Evolutionary conservation across 192 early-diverging fungal genomes (phyloP).

Genomic region (Entomortierella lignicola): DNA sequence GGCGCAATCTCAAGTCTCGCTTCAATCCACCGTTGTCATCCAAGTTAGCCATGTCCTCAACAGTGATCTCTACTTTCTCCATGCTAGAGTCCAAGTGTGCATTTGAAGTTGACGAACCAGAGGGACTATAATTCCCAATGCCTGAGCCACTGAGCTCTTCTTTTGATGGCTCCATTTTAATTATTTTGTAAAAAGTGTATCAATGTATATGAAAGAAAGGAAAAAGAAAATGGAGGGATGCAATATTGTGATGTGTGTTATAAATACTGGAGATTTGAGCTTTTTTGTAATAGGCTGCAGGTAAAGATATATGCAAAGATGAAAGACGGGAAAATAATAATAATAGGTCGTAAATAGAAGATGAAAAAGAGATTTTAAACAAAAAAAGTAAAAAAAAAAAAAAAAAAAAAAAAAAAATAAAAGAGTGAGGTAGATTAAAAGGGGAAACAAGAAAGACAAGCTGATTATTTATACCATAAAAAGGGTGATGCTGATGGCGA

Average conservation of each 20-base stretch:
- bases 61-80: conserved; percentile 21
- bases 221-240: neutral
- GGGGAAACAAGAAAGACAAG: neutral
- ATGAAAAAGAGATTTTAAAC: no score
- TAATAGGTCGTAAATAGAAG: no score
- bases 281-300: no score
- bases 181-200: neutral
- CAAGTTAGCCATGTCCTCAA: conserved; percentile 22
- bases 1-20: conserved; percentile 59
- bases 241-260: no score
- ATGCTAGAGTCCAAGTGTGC: neutral
- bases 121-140: no score
- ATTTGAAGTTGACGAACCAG: neutral
- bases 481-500: neutral
- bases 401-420: neutral
- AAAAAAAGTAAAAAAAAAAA: neutral
- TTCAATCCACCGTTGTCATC: conserved; percentile 16
- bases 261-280: no score
- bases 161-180: neutral
- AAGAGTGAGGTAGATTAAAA: neutral
- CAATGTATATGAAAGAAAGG: neutral
- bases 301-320: neutral
- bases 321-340: no score
- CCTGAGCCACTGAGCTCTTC: no score
- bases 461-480: neutral